These are phyloP conservation scores for Davidsoniella virescens DNA, from an alignment of 2,329 filamentous ascomycete species.

Conservation along the genomic window DNA sequence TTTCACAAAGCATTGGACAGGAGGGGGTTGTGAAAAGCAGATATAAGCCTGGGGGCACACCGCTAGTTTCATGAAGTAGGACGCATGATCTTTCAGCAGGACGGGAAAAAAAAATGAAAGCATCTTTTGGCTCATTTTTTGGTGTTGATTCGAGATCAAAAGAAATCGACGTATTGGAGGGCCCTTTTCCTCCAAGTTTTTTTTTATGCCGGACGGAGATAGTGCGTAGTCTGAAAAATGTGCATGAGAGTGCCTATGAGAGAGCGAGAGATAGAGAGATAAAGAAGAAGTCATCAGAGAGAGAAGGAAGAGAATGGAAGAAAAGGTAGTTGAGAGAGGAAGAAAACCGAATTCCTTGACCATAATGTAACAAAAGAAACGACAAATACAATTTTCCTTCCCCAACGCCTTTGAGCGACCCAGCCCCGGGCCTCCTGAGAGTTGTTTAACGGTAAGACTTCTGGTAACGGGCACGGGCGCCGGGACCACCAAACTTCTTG, in stretches of 20 bases:
- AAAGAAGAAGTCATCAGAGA: conserved; percentile 4
- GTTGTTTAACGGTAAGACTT: conserved; percentile 89
- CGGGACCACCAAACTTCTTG: conserved; percentile 93
- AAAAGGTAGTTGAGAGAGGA: conserved; percentile 14
- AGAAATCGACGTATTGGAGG: too few relatives aligned
- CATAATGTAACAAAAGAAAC: conserved; percentile 14
- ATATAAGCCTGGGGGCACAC: too few relatives aligned
- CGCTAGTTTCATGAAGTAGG: not conserved
- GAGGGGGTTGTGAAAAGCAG: too few relatives aligned
- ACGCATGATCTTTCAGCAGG: conserved; percentile 1
- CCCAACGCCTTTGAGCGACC: conserved; percentile 13
- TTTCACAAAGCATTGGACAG: too few relatives aligned
- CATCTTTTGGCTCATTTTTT: conserved; percentile 3
- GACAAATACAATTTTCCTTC: conserved; percentile 14
- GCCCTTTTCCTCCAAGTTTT: too few relatives aligned
- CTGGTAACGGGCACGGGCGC: conserved; percentile 93
- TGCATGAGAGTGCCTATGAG: not conserved
- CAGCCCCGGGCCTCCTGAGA: conserved; percentile 13
- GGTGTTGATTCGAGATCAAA: not conserved
- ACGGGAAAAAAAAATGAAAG: not conserved
- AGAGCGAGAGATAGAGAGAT: conserved; percentile 3
- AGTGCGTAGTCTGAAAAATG: not conserved
- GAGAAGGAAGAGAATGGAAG: conserved; percentile 10
- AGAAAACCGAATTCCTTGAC: conserved; percentile 14
- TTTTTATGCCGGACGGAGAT: not conserved